Evolutionary conservation across 2,329 filamentous ascomycete genomes (phyloP).

Genomic region (Falciphora oryzae): DNA sequence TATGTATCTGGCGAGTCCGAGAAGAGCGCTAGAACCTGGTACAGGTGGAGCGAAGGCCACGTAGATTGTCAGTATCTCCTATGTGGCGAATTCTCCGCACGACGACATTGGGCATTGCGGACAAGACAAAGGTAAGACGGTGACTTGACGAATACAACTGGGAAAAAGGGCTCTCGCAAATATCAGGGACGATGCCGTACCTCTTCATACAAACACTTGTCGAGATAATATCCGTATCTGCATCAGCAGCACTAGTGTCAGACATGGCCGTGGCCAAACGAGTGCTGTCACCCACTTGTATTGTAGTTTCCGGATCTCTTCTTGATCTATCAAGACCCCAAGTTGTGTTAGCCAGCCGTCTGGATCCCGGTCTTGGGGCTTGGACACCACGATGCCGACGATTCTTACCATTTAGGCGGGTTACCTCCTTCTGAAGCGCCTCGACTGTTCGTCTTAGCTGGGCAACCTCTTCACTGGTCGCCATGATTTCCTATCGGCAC

Average conservation of each 20-base stretch:
- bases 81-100: no score
- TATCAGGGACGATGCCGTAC: conserved; percentile 20
- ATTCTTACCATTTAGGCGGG: conserved; percentile 13
- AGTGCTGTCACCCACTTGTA: conserved; percentile 30
- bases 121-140: no score
- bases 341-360: no score
- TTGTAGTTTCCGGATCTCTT: conserved; percentile 48
- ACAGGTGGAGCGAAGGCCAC: not conserved
- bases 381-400: no score
- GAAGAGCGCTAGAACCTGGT: conserved; percentile 42
- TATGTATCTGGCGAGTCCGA: conserved; percentile 46
- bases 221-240: conserved; percentile 50
- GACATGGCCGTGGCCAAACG: no score
- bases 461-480: conserved; percentile 13
- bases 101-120: no score
- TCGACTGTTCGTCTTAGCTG: conserved; percentile 17
- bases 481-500: not conserved
- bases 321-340: conserved; percentile 34
- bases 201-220: conserved; percentile 54
- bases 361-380: no score
- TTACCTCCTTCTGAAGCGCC: conserved; percentile 16
- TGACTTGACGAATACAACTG: no score
- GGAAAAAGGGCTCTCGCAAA: no score
- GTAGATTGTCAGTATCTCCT: not conserved
- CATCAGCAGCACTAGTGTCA: no score